Evolutionary conservation across 768 basidiomycete genomes (phyloP).

Genomic region (Ramaria rubella): DNA sequence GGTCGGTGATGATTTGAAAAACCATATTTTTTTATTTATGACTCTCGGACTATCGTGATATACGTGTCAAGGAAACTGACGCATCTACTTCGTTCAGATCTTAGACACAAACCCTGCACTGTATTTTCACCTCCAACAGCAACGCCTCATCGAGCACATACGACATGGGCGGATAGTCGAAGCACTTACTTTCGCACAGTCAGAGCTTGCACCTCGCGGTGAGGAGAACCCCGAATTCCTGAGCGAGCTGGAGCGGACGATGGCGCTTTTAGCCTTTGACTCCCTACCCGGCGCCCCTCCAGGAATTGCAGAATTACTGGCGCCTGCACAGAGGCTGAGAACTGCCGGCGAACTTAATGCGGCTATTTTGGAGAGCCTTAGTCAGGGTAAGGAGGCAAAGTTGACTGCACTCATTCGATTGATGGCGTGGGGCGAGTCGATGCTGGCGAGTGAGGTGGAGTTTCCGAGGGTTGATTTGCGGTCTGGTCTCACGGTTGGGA

Average conservation of each 20-base stretch:
- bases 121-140: conserved; percentile 94
- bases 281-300: conserved; percentile 51
- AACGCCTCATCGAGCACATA: conserved; percentile 92
- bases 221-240: conserved; percentile 94
- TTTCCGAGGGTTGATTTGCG: conserved; percentile 58
- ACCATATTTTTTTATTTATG: conserved; percentile 30
- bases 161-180: conserved; percentile 71
- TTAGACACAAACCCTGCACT: conserved; percentile 90
- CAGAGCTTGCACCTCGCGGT: conserved; percentile 89
- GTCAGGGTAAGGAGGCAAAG: conserved; percentile 91
- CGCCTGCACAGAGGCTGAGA: conserved; percentile 82
- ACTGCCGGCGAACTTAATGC: conserved; percentile 96
- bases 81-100: conserved; percentile 61
- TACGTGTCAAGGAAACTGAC: background rate
- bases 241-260: conserved; percentile 85
- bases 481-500: conserved; percentile 3
- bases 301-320: conserved; percentile 71
- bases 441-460: conserved; percentile 65
- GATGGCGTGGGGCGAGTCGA: conserved; percentile 80
- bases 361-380: conserved; percentile 86
- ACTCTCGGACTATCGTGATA: background rate
- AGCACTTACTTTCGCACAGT: conserved; percentile 87
- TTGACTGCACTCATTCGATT: conserved; percentile 75
- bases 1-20: conserved; percentile 79
- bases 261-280: conserved; percentile 87